phyloP scores from a whole-genome alignment of 2,329 filamentous ascomycete genomes.

The Diaporthe helianthi region DNA sequence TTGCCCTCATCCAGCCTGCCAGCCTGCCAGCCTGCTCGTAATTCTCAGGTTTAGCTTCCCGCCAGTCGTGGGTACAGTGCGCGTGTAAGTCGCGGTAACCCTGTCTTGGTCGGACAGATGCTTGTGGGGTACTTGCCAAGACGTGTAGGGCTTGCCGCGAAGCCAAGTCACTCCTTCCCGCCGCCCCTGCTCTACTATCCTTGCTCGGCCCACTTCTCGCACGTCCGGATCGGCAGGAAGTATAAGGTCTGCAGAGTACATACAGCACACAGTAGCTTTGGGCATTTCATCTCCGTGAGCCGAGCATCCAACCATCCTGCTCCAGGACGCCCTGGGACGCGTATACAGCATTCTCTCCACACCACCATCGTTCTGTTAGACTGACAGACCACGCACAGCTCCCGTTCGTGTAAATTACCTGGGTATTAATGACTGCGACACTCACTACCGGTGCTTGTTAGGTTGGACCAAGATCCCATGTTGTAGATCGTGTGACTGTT shows the following conservation, averaged over 20 bases:
- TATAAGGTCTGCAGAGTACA: no score
- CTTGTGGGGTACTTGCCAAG: slow-evolving; percentile 24
- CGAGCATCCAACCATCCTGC: slow-evolving; percentile 6
- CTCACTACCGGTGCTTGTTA: background rate
- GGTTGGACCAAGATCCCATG: background rate
- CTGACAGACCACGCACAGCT: background rate
- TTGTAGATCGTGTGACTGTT: background rate
- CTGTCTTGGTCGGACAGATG: background rate
- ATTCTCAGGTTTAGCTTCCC: slow-evolving; percentile 18
- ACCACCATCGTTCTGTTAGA: background rate
- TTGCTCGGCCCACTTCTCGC: slow-evolving; percentile 4
- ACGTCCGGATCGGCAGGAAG: slow-evolving; percentile 6
- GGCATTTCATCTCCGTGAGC: slow-evolving; percentile 6
- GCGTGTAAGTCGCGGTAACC: slow-evolving; percentile 14
- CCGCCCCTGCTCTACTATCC: slow-evolving; percentile 15
- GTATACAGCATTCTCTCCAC: background rate
- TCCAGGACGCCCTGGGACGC: background rate
- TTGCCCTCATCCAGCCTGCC: background rate
- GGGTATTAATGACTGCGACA: background rate
- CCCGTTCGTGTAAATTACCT: background rate
- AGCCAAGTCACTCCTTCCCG: slow-evolving; percentile 26
- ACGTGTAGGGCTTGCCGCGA: background rate
- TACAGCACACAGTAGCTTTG: slow-evolving; percentile 1
- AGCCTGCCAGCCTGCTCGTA: no score
- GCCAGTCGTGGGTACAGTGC: slow-evolving; percentile 22